Evolutionary conservation across 306 rosid species (phyloP).

Genomic region (Ziziphus jujuba): DNA sequence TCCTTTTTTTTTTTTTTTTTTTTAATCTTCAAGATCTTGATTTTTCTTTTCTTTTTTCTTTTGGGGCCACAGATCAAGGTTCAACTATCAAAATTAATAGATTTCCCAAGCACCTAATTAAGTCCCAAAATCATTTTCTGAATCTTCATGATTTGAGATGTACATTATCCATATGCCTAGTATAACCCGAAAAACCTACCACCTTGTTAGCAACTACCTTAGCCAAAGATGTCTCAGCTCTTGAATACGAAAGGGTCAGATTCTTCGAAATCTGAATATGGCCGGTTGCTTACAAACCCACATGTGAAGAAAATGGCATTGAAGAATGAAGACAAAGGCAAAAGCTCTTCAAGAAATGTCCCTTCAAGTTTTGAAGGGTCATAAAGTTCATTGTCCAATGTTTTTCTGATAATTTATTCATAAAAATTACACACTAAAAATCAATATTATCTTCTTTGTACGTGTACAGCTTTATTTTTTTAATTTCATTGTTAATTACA

Average conservation of each 20-base stretch:
- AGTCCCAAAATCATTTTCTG: background rate
- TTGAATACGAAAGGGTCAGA: background rate
- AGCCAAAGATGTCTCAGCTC: background rate
- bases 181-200: background rate
- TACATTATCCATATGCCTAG: background rate
- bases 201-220: background rate
- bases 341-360: constrained; percentile 14
- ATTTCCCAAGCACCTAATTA: background rate
- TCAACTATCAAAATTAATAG: too few species aligned
- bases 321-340: background rate
- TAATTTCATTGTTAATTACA: background rate
- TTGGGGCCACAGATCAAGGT: too few species aligned
- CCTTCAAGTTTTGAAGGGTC: constrained; percentile 29
- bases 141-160: background rate
- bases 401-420: background rate
- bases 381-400: constrained; percentile 13
- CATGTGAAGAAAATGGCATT: background rate
- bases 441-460: background rate
- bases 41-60: too few species aligned
- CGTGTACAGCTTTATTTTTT: background rate
- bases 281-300: background rate
- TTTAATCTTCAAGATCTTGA: too few species aligned
- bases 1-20: too few species aligned
- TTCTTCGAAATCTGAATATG: constrained; percentile 1
- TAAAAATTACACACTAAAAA: background rate